Percentiles rank a stretch among this genome's conserved stretches.
phyloP scores from a whole-genome alignment of 1,284 basidiomycete genomes.

The Tylopilus orsonianus region DNA sequence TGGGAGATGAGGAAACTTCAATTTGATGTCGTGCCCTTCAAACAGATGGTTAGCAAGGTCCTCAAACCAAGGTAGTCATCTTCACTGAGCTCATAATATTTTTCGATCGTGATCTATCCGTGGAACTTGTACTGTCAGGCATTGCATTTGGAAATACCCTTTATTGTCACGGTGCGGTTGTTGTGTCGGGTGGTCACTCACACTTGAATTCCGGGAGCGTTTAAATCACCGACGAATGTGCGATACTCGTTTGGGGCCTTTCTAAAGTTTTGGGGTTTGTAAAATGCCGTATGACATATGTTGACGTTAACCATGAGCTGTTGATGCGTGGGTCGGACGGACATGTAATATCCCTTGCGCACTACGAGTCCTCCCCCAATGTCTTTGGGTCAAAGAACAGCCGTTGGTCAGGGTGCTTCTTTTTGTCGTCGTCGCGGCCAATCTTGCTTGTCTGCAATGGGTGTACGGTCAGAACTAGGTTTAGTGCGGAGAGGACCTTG shows the following conservation, averaged over 20 bases:
- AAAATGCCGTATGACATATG: constrained; percentile 76
- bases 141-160: constrained; percentile 44
- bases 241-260: constrained; percentile 54
- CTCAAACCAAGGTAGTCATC: constrained; percentile 2
- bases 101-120: constrained; percentile 53
- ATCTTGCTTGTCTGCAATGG: constrained; percentile 42
- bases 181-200: constrained; percentile 58
- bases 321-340: constrained; percentile 67
- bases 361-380: constrained; percentile 53
- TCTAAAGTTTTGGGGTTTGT: constrained; percentile 61
- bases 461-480: constrained; percentile 48
- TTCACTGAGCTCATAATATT: constrained; percentile 65
- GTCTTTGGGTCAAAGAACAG: constrained; percentile 39
- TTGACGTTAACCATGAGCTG: constrained; percentile 81
- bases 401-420: constrained; percentile 33
- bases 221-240: constrained; percentile 45
- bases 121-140: constrained; percentile 55
- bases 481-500: constrained; percentile 49
- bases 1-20: constrained; percentile 51
- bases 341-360: constrained; percentile 73
- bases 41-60: background rate
- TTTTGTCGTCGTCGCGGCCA: constrained; percentile 38
- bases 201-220: constrained; percentile 58
- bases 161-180: constrained; percentile 61
- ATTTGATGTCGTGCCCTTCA: constrained; percentile 55